A percentile compares a stretch with the other conserved stretches of the same genome.
Conservation (phyloP, 2,329 filamentous ascomycete genomes). For the Epichloe typhina region DNA sequence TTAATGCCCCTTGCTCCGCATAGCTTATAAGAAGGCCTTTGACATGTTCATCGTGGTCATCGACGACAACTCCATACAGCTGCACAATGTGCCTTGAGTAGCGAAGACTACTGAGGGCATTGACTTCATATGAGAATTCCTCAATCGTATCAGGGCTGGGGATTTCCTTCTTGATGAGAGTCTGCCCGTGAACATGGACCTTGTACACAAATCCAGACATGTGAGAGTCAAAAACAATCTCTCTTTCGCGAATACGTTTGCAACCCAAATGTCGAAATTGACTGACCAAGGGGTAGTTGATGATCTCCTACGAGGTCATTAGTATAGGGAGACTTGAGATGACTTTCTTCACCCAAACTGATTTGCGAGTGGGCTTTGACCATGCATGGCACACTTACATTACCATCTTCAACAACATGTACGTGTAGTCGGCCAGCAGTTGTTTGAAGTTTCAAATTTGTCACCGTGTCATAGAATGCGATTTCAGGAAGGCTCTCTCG, state of each 20-base stretch:
- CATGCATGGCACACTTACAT: slow-evolving; percentile 33
- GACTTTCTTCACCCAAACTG: neutral
- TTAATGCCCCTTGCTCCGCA: slow-evolving; percentile 73
- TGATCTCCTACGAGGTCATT: slow-evolving; percentile 52
- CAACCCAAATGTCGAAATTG: slow-evolving; percentile 63
- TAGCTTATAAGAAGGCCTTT: slow-evolving; percentile 86
- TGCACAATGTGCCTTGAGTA: slow-evolving; percentile 67
- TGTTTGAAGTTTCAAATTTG: slow-evolving; percentile 88
- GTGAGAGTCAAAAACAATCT: slow-evolving; percentile 78
- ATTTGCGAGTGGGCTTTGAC: neutral
- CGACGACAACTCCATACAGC: slow-evolving; percentile 78
- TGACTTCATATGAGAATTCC: slow-evolving; percentile 95
- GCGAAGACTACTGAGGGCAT: slow-evolving; percentile 70
- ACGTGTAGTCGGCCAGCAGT: slow-evolving; percentile 80
- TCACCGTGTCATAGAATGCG: slow-evolving; percentile 90
- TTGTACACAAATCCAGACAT: slow-evolving; percentile 97
- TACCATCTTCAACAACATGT: slow-evolving; percentile 93
- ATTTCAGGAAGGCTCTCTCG: slow-evolving; percentile 86
- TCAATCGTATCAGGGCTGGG: slow-evolving; percentile 90
- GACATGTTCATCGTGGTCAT: slow-evolving; percentile 70
- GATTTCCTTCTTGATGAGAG: slow-evolving; percentile 95
- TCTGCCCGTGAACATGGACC: slow-evolving; percentile 52
- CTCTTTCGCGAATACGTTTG: slow-evolving; percentile 53
- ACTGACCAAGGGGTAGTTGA: slow-evolving; percentile 63
- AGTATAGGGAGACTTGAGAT: neutral